Base-by-base conservation (phyloP, 768 basidiomycete species). In the Trametes sanguinea region DNA sequence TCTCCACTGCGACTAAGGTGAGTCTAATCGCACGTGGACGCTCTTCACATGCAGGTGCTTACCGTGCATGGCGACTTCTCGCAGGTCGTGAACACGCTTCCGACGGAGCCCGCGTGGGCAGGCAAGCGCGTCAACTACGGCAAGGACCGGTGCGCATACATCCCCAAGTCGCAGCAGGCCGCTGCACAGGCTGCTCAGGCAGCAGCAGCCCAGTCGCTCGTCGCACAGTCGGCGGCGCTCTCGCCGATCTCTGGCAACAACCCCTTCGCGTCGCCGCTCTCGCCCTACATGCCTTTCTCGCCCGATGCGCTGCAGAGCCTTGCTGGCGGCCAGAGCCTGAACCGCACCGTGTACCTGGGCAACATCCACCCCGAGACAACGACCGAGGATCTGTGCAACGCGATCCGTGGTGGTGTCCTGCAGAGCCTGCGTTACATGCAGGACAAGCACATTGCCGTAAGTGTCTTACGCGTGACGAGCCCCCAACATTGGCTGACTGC, bases 101-200 rank as follows among this genome's bases (percentile, higher is more conserved):
- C 95, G 2, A 89, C 87, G 3, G 95, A 98, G 73, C 89, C 92
- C 2, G 86, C 85, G 0, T 99, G 96, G 95, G 89, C 90, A 3
- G 95, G 94, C 67, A 97, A 95, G 72, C 88, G 95, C 50, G 94
- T 99, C 75, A 96, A 95, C 76, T 99, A 95, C 69, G 96, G 96
- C 70, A 99, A 99, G 76, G 97, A 99, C 73, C 92, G 96, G 57
- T 98, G 96, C 66, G 95, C 95, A 10, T 98, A 97, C 73, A 90
- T 98, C 29, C 97, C 97, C 67, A 98, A 93, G 78, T 95, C 90
- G 39, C 95, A 90, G 76, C 95, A 90, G 77, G 94, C 86, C 0
- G 91, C 90, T 9, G 91, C 91, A 2, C 90, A 91, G 67, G 89
- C 90, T 52, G 91, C 91, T 6, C 91, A 93, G 69, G 90, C 88